Evolutionary conservation across 306 rosid genomes (phyloP).

Genomic region (cucumber (Cucumis sativus)): DNA sequence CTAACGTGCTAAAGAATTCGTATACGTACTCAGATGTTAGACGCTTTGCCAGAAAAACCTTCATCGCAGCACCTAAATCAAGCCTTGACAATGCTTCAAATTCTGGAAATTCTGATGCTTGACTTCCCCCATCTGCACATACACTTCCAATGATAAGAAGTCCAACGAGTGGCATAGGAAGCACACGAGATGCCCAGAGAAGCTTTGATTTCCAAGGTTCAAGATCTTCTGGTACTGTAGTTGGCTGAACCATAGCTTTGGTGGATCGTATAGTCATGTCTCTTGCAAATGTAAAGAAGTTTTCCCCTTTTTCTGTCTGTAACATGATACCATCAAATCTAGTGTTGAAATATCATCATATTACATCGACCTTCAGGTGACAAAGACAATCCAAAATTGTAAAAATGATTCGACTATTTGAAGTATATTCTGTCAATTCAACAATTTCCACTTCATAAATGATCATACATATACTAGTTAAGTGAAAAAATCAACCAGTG

Average conservation of each 20-base stretch:
- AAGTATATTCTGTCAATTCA: neutral
- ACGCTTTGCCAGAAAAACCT: conserved; percentile 78
- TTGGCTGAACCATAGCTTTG: conserved; percentile 55
- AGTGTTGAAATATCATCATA: neutral
- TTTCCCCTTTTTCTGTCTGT: conserved; percentile 83
- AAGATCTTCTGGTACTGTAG: conserved; percentile 60
- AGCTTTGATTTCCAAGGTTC: conserved; percentile 84
- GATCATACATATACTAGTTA: neutral
- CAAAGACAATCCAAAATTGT: neutral
- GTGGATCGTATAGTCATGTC: conserved; percentile 84
- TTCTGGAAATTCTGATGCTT: conserved; percentile 71
- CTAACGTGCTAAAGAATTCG: neutral
- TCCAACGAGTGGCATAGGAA: conserved; percentile 97
- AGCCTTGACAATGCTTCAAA: conserved; percentile 88
- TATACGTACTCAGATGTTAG: conserved; percentile 64
- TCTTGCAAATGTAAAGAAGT: conserved; percentile 79
- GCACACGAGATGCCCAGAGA: conserved; percentile 86
- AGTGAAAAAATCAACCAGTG: neutral
- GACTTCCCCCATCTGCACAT: conserved; percentile 59
- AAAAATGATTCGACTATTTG: neutral
- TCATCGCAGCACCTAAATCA: conserved; percentile 86
- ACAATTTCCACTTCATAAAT: neutral
- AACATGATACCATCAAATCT: conserved; percentile 8
- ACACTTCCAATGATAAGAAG: conserved; percentile 65
- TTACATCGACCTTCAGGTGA: neutral